Percentiles rank a stretch among this genome's conserved stretches.
phyloP scores from a whole-genome alignment of 495 filamentous ascomycete species.

The Aspergillus haitiensis region DNA sequence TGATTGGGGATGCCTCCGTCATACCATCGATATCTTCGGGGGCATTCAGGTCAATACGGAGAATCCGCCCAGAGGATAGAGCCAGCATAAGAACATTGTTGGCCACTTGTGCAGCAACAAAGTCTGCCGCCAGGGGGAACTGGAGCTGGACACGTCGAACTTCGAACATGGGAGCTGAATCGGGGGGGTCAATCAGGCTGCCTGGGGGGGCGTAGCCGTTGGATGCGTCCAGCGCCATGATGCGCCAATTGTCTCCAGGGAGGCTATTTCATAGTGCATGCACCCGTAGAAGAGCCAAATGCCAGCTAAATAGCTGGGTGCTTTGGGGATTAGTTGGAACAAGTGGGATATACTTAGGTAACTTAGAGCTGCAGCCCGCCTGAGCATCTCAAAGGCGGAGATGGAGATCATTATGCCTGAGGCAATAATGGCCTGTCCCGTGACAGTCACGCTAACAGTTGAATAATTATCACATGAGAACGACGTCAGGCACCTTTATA shows the following conservation, averaged over 20 bases:
- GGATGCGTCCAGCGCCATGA: constrained; percentile 55
- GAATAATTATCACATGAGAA: too few relatives aligned
- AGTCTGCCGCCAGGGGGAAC: constrained; percentile 87
- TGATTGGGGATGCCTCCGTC: constrained; percentile 13
- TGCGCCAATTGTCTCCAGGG: constrained; percentile 33
- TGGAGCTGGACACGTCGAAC: constrained; percentile 87
- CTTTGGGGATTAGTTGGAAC: neutral
- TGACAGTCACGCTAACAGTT: too few relatives aligned
- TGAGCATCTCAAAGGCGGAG: too few relatives aligned
- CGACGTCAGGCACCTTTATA: too few relatives aligned
- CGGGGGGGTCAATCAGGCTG: constrained; percentile 58
- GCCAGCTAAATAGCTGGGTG: constrained; percentile 15
- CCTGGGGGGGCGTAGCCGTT: constrained; percentile 56
- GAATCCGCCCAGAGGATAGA: constrained; percentile 80
- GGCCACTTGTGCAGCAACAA: constrained; percentile 93
- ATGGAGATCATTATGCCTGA: too few relatives aligned
- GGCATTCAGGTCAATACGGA: constrained; percentile 90
- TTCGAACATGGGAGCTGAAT: constrained; percentile 80
- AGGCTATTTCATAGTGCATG: constrained; percentile 40
- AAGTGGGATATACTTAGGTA: neutral
- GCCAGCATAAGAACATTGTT: constrained; percentile 96
- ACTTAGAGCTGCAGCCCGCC: too few relatives aligned
- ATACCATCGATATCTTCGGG: constrained; percentile 94
- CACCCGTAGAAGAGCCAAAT: constrained; percentile 14
- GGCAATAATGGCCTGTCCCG: too few relatives aligned